Percentiles rank a stretch among this genome's conserved stretches.
phyloP scores from a whole-genome alignment of 1,284 basidiomycete species.

The Cutaneotrichosporon cutaneum region DNA sequence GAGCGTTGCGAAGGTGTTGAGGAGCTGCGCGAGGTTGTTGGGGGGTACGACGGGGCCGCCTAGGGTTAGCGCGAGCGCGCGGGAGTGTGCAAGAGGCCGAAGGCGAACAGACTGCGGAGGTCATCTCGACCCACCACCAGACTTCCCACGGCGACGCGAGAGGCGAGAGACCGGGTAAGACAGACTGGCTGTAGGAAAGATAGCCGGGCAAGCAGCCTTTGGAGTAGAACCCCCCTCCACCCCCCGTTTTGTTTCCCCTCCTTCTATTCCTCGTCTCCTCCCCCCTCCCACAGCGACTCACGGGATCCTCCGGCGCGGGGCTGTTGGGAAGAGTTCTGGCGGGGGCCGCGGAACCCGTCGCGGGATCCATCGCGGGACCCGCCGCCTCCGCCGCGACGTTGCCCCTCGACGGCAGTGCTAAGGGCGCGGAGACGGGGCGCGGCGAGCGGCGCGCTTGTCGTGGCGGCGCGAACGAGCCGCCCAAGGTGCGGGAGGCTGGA shows the following conservation, averaged over 20 bases:
- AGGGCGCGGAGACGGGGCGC: conserved; percentile 1
- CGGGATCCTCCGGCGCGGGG: neutral
- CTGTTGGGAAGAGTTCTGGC: neutral
- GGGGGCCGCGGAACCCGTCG: neutral
- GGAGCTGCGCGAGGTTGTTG: conserved; percentile 25
- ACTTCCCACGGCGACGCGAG: too few relatives aligned
- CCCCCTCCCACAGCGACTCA: neutral
- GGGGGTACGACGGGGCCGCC: conserved; percentile 1
- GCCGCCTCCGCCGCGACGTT: neutral
- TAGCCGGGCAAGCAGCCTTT: too few relatives aligned
- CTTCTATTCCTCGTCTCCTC: neutral
- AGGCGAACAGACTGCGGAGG: too few relatives aligned
- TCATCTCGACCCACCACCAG: too few relatives aligned
- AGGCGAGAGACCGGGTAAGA: too few relatives aligned
- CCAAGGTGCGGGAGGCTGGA: conserved; percentile 16
- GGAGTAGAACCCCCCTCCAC: neutral
- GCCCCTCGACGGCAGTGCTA: conserved; percentile 2
- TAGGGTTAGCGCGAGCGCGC: neutral
- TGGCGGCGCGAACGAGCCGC: conserved; percentile 4
- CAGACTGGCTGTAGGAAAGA: too few relatives aligned
- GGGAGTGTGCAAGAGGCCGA: too few relatives aligned
- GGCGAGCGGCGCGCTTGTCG: neutral
- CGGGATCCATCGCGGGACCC: too few relatives aligned
- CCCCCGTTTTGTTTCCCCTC: too few relatives aligned
- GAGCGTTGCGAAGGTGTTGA: conserved; percentile 29